Percentiles rank a stretch among this genome's conserved stretches.
phyloP scores from a whole-genome alignment of 805 yeast species.

The Wickerhamiella vanderwaltii region DNA sequence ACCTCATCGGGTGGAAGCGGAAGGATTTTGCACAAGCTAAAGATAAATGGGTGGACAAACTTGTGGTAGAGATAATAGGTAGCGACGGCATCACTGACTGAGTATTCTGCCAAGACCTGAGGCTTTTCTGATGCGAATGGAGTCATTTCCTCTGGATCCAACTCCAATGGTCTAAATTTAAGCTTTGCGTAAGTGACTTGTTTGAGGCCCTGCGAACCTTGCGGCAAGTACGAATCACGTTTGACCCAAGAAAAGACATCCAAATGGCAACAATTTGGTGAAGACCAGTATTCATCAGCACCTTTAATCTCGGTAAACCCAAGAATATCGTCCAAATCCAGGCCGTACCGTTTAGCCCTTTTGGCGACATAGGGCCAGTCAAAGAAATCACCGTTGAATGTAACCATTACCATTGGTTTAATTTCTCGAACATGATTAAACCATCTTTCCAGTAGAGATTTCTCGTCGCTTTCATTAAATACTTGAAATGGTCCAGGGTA shows the following conservation, averaged over 20 bases:
- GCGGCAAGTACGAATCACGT: conserved; percentile 93
- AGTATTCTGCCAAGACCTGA: conserved; percentile 83
- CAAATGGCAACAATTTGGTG: conserved; percentile 83
- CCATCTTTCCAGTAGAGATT: conserved; percentile 57
- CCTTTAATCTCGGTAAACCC: conserved; percentile 92
- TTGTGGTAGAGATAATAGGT: conserved; percentile 92
- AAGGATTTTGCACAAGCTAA: conserved; percentile 87
- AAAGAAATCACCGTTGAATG: conserved; percentile 96
- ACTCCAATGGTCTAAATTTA: conserved; percentile 91
- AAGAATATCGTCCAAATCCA: conserved; percentile 82
- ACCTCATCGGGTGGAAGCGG: conserved; percentile 96
- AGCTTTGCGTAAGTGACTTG: conserved; percentile 93
- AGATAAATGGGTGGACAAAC: conserved; percentile 93
- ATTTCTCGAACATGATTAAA: conserved; percentile 84
- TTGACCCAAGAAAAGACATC: conserved; percentile 97
- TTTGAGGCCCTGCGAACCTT: conserved; percentile 95
- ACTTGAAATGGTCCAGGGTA: conserved; percentile 82
- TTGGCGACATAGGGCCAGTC: conserved; percentile 98
- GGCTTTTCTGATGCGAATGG: conserved; percentile 95
- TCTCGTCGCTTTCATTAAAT: conserved; percentile 81
- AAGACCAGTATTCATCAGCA: conserved; percentile 85
- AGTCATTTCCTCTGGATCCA: conserved; percentile 96
- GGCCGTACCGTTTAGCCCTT: conserved; percentile 69
- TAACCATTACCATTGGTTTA: conserved; percentile 92
- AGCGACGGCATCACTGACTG: conserved; percentile 99